Evolutionary conservation across 805 yeast species (phyloP).

Genomic region (Schwanniomyces yamadae): DNA sequence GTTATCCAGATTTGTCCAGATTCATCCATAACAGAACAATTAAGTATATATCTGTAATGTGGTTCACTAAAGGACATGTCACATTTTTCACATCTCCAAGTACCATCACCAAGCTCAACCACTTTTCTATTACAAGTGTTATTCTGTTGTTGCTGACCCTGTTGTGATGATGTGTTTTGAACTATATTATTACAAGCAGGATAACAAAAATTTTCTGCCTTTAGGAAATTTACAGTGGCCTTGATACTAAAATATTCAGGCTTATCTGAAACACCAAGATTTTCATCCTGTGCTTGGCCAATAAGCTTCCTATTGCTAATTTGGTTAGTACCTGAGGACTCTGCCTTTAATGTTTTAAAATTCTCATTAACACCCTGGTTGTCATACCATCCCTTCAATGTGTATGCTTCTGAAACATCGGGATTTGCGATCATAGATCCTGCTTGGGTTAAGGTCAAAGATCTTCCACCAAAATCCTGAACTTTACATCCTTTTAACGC

Average conservation of each 20-base stretch:
- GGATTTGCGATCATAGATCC: conserved; percentile 81
- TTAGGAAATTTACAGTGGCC: conserved; percentile 70
- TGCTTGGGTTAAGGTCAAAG: conserved; percentile 74
- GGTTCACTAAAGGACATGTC: conserved; percentile 68
- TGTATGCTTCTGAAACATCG: conserved; percentile 83
- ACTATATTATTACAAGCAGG: conserved; percentile 78
- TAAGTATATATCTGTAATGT: conserved; percentile 73
- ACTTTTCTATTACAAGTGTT: conserved; percentile 76
- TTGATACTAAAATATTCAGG: conserved; percentile 77
- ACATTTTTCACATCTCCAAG: conserved; percentile 95
- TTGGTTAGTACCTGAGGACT: conserved; percentile 39
- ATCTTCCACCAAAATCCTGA: conserved; percentile 84
- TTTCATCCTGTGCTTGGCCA: conserved; percentile 60
- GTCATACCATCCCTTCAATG: conserved; percentile 93
- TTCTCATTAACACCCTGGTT: conserved; percentile 63
- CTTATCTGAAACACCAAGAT: conserved; percentile 70
- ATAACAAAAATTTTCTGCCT: conserved; percentile 76
- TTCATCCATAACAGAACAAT: conserved; percentile 72
- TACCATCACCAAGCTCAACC: conserved; percentile 63
- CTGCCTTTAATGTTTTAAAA: conserved; percentile 63
- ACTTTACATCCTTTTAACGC: conserved; percentile 91
- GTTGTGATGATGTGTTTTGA: conserved; percentile 14
- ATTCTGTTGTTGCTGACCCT: conserved; percentile 10
- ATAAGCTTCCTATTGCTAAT: conserved; percentile 65
- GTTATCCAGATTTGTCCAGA: conserved; percentile 87